A percentile compares a stretch with the other conserved stretches of the same genome.
These are phyloP conservation scores for Acanthamoeba royreba DNA, from an alignment of 208 protist genomes.

Conservation along the genomic window DNA sequence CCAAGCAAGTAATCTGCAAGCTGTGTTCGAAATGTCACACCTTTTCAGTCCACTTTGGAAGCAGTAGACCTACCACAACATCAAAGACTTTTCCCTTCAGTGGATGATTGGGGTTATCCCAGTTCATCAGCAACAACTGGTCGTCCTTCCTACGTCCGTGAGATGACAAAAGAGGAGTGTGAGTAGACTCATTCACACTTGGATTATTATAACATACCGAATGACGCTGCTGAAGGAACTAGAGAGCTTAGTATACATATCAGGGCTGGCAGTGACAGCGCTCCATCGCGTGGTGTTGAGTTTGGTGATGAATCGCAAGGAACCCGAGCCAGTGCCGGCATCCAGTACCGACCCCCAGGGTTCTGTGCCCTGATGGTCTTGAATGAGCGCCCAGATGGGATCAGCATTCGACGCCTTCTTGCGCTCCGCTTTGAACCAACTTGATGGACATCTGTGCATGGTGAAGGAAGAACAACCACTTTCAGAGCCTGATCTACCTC, in stretches of 20 bases:
- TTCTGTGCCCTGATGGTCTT: not conserved
- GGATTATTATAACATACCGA: not conserved
- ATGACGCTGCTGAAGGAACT: not conserved
- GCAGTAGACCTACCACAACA: conserved; percentile 28
- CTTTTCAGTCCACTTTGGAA: too few relatives aligned
- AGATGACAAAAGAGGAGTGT: too few relatives aligned
- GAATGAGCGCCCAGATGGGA: not conserved
- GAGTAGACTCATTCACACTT: too few relatives aligned
- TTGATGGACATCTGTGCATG: not conserved
- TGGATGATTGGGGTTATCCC: not conserved
- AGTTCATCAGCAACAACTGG: conserved; percentile 24
- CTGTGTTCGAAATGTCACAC: not conserved
- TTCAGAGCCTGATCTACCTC: too few relatives aligned
- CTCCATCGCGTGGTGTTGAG: conserved; percentile 22
- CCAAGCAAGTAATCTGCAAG: not conserved
- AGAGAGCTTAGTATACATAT: not conserved
- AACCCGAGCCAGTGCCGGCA: not conserved
- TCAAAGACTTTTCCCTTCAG: not conserved
- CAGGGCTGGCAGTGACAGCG: not conserved
- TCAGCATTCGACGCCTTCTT: not conserved
- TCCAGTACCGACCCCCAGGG: conserved; percentile 5
- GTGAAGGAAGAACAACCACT: too few relatives aligned
- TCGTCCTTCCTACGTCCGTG: not conserved
- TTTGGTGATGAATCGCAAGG: not conserved
- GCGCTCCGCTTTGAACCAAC: not conserved